These are phyloP conservation scores for Ceratocystis variospora DNA, from an alignment of 2,329 filamentous ascomycete genomes.

Conservation along the genomic window DNA sequence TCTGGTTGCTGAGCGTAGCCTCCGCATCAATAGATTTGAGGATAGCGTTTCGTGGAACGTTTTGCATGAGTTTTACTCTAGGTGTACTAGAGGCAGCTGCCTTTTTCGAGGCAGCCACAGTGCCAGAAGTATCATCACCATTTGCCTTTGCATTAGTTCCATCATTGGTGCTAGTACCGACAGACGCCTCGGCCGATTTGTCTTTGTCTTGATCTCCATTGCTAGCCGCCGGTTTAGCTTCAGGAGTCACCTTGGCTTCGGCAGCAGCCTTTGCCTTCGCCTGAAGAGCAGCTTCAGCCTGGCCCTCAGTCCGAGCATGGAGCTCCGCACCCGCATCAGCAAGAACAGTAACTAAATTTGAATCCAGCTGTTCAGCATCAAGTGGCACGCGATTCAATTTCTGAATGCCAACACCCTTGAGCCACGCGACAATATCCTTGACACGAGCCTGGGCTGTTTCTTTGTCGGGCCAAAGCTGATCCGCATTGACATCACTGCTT, in stretches of 20 bases:
- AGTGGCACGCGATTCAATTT: constrained; percentile 91
- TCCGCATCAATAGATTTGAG: constrained; percentile 94
- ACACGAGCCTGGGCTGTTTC: constrained; percentile 62
- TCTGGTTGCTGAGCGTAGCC: constrained; percentile 74
- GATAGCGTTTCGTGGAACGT: constrained; percentile 73
- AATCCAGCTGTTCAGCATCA: constrained; percentile 92
- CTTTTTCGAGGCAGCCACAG: constrained; percentile 27
- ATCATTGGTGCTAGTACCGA: neutral
- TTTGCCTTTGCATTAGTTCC: neutral
- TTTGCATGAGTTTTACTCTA: constrained; percentile 37
- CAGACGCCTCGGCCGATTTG: neutral
- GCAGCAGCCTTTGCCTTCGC: neutral
- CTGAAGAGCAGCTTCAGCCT: neutral
- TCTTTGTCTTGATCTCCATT: neutral
- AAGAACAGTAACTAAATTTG: constrained; percentile 68
- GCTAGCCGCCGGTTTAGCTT: neutral
- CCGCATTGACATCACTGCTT: constrained; percentile 69
- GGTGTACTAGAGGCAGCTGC: neutral
- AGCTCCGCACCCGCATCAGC: constrained; percentile 46
- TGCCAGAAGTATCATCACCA: neutral
- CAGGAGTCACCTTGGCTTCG: neutral
- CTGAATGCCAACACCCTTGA: constrained; percentile 82
- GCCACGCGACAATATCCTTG: constrained; percentile 86
- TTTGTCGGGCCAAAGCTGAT: constrained; percentile 67
- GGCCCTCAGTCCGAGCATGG: constrained; percentile 32